Percentiles rank a stretch among this genome's conserved stretches.
Conservation (phyloP, 352 stramenopile species). For the Globisporangium viniferum region DNA sequence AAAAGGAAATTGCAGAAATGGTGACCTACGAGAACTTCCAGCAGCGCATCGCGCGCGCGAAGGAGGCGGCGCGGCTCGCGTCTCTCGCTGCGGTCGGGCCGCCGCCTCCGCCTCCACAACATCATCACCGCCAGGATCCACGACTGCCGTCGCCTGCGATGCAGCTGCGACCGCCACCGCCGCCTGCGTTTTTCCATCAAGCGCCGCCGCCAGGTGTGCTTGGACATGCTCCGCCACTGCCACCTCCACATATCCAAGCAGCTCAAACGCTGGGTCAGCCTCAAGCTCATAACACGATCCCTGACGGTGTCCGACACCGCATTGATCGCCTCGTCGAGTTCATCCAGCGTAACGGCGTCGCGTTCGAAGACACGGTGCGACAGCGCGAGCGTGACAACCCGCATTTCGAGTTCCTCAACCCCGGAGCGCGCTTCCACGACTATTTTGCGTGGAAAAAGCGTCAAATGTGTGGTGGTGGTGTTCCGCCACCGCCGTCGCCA, state of each 20-base stretch:
- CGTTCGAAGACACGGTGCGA: slow-evolving; percentile 46
- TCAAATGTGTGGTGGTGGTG: slow-evolving; percentile 21
- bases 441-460: slow-evolving; percentile 55
- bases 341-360: slow-evolving; percentile 47
- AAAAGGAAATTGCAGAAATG: slow-evolving; percentile 3
- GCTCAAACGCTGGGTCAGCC: background rate
- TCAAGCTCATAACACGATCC: slow-evolving; percentile 12
- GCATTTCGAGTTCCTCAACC: slow-evolving; percentile 49
- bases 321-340: slow-evolving; percentile 64
- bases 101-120: background rate
- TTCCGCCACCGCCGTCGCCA: background rate
- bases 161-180: slow-evolving; percentile 3
- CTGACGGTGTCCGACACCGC: slow-evolving; percentile 40
- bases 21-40: slow-evolving; percentile 32
- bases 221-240: background rate
- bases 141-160: background rate
- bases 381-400: slow-evolving; percentile 50
- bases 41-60: slow-evolving; percentile 49
- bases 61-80: slow-evolving; percentile 48
- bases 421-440: slow-evolving; percentile 38
- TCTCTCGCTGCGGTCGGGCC: slow-evolving; percentile 35
- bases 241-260: slow-evolving; percentile 8
- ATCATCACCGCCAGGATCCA: background rate
- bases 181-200: slow-evolving; percentile 14
- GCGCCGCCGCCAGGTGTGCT: slow-evolving; percentile 6